Base-by-base conservation (phyloP, 164 flowering plant genomes). In the Annona cherimola region DNA sequence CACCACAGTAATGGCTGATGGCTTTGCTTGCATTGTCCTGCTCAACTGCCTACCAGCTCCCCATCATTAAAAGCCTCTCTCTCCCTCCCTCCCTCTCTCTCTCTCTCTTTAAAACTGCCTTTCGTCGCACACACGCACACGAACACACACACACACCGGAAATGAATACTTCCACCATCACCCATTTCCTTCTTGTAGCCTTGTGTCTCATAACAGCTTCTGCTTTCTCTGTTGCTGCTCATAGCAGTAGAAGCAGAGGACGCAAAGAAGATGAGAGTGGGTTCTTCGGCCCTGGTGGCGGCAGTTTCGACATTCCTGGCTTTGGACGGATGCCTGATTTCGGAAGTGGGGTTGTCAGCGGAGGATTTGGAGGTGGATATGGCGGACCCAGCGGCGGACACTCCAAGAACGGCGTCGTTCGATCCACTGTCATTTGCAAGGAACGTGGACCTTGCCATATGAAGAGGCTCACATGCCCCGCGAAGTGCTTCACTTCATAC, bases 381-480 rank as follows among this genome's bases (percentile, higher is more conserved):
- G 97, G 96, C 0, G 88, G 89, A 3, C 93, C 94, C 0, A 69
- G 20, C 3, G 97, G 97, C 5, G 96, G 98, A 19, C 77, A 77
- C 70, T 71, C 83, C 1, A 86, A 74, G 61, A 79, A 85, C 7
- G 97, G 98, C 5, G 57, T 82, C 1, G 19, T 88, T 14, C 86
- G 91, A 76, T 80, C 90, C 0, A 79, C 77, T 1, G 84, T 88
- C 60, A 93, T 83, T 55, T 94, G 98, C 74, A 85, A 84, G 4
- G 90, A 85, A 8, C 89, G 74, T 45, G 97, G 98, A 2, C 97
- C 92, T 0, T 94, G 97, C 78, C 87, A 77, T 76, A 79, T 71
- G 66, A 92, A 86, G 87, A 90, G 87, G 83, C 80, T 94, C 71
- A 86, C 78, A 4, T 94, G 98, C 68, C 98, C 98, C 39, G 87